Base-by-base conservation (phyloP, 2,329 filamentous ascomycete genomes). In the Chalara sp. region DNA sequence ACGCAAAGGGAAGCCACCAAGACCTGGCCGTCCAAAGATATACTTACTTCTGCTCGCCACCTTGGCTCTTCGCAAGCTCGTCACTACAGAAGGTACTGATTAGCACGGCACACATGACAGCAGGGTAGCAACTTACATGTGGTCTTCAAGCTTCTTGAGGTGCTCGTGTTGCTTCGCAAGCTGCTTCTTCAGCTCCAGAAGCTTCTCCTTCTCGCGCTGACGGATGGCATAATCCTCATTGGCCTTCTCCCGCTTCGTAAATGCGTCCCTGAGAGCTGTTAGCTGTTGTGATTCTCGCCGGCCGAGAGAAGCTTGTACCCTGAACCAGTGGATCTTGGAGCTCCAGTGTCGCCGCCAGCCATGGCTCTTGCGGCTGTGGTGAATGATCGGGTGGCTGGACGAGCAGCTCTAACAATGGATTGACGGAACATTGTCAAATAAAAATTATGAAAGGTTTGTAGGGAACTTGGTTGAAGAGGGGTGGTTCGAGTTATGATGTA, bases 161-260 rank as follows among this genome's bases (percentile, higher is more conserved):
- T 95, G 89, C 60, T 83, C 73, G 70, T 88, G 82, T 76, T 96
- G 89, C 70, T 88, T 83, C 56, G 71, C 65, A 58, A 96, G 79
- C 76, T 81, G 83, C 74, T 79, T 76, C 72, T 81, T 85, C 63
- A 96, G 83, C 67, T 81, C 80, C 48, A 79, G 62, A 56, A 96
- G 85, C 89, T 54, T 54, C 50, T 52, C 50, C 13, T 54, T 49
- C 49, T 54, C 52, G 21, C 52, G 52, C 44, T 30, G 28, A 7
- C 45, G 44, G n/a, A 54, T 54, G 13, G 43, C 41, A 35, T 45
- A 52, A 47, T 54, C 52, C 40, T 54, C 52, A 46, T 52, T 54
- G 60, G 92, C 92, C 68, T 85, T 81, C 74, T 99, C 93, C 63
- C 93, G 89, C 74, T 86, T 86, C 74, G 85, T 89, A 81, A 96